These are phyloP conservation scores for Pythium phragmitis DNA, from an alignment of 352 stramenopile genomes.

Conservation along the genomic window DNA sequence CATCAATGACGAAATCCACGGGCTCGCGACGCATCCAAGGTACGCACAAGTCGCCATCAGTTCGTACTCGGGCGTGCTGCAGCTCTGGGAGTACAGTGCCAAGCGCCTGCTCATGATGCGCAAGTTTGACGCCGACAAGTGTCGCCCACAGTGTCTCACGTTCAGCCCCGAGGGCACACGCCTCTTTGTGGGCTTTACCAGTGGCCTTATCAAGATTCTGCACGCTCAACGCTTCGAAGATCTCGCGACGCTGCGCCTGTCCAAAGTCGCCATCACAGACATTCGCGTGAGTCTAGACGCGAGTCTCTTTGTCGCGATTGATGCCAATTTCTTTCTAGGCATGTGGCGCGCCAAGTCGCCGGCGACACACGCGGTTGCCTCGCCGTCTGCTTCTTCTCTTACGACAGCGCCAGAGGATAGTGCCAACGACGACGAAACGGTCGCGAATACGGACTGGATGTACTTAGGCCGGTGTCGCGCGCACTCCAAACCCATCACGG, in stretches of 20 bases:
- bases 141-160: slow-evolving; percentile 73
- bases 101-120: slow-evolving; percentile 85
- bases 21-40: slow-evolving; percentile 74
- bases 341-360: slow-evolving; percentile 67
- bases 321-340: slow-evolving; percentile 69
- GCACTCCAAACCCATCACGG: slow-evolving; percentile 84
- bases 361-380: too few relatives aligned
- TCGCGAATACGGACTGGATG: slow-evolving; percentile 53
- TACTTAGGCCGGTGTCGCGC: slow-evolving; percentile 81
- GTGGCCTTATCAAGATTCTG: slow-evolving; percentile 84
- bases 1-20: slow-evolving; percentile 85
- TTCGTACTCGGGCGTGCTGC: slow-evolving; percentile 80
- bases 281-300: slow-evolving; percentile 75
- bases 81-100: slow-evolving; percentile 90
- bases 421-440: neutral
- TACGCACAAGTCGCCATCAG: slow-evolving; percentile 75
- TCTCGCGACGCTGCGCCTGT: slow-evolving; percentile 57
- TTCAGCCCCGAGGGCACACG: slow-evolving; percentile 78
- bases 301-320: slow-evolving; percentile 74
- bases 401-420: neutral
- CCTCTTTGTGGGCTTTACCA: slow-evolving; percentile 88
- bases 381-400: too few relatives aligned
- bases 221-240: slow-evolving; percentile 78
- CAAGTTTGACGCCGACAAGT: slow-evolving; percentile 64
- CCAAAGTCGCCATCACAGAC: slow-evolving; percentile 74